These are phyloP conservation scores for Maudiozyma serrabonitensis DNA, from an alignment of 805 yeast genomes.

Conservation along the genomic window DNA sequence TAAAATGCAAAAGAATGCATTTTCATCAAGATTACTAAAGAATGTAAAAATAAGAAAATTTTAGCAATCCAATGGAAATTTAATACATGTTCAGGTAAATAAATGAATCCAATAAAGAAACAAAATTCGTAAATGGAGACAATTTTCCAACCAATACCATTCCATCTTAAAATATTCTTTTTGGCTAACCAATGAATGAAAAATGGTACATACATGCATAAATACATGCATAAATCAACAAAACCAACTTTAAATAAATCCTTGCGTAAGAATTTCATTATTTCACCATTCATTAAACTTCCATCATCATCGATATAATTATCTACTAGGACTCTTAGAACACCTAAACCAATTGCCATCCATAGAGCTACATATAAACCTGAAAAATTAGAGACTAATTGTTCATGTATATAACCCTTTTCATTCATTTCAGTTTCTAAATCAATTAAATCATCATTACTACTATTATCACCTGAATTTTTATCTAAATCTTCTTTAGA, in stretches of 20 bases:
- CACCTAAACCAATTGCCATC: conserved; percentile 51
- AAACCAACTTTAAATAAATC: conserved; percentile 61
- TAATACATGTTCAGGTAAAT: conserved; percentile 41
- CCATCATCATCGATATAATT: conserved; percentile 40
- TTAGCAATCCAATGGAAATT: conserved; percentile 81
- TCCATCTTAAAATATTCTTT: conserved; percentile 47
- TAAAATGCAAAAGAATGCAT: conserved; percentile 87
- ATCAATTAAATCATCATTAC: background rate
- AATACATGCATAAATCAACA: conserved; percentile 69
- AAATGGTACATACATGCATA: conserved; percentile 51
- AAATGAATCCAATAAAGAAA: conserved; percentile 44
- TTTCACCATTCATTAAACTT: conserved; percentile 35
- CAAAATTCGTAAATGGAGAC: conserved; percentile 48
- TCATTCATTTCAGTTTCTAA: background rate
- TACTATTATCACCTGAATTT: background rate
- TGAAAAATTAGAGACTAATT: conserved; percentile 34
- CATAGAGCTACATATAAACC: conserved; percentile 80
- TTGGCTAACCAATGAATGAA: conserved; percentile 48
- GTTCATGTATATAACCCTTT: background rate
- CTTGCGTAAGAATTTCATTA: conserved; percentile 46
- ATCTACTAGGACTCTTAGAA: conserved; percentile 44
- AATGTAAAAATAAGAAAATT: conserved; percentile 74
- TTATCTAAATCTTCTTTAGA: background rate
- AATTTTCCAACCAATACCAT: conserved; percentile 48
- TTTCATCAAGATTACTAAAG: conserved; percentile 83